Evolutionary conservation across 768 basidiomycete genomes (phyloP).

Genomic region (Rubroboletus pulcherrimus): DNA sequence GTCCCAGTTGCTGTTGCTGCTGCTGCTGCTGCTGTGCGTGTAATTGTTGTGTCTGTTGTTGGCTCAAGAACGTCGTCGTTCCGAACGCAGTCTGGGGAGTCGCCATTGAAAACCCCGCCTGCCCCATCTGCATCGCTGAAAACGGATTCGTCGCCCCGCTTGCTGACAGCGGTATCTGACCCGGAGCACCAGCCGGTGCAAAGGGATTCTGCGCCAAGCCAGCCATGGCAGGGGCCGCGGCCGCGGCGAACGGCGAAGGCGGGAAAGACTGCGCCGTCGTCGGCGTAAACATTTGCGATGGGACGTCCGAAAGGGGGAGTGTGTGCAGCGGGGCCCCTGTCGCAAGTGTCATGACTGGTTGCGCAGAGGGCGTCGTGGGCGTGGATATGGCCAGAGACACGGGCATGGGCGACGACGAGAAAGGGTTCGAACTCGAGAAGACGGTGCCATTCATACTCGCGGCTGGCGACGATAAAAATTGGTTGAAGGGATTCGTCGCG

Average conservation of each 20-base stretch:
- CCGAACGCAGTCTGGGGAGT: constrained; percentile 30
- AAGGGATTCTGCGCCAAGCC: constrained; percentile 24
- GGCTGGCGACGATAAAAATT: not conserved
- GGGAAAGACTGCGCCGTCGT: constrained; percentile 1
- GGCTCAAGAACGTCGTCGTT: constrained; percentile 12
- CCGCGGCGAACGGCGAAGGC: not conserved
- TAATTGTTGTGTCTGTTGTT: constrained; percentile 12
- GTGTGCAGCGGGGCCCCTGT: constrained; percentile 6
- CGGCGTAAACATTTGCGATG: not conserved
- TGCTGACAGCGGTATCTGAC: constrained; percentile 25
- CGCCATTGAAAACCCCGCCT: constrained; percentile 16
- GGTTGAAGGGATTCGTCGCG: constrained; percentile 20
- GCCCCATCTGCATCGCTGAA: constrained; percentile 13
- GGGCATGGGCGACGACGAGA: constrained; percentile 5
- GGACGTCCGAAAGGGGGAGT: not conserved
- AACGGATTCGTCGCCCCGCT: constrained; percentile 15
- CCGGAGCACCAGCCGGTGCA: not conserved
- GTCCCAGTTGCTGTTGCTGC: constrained; percentile 13
- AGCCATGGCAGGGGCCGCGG: not conserved
- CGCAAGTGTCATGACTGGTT: constrained; percentile 4
- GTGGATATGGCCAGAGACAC: constrained; percentile 2
- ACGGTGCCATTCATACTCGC: not conserved
- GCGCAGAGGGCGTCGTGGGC: constrained; percentile 8
- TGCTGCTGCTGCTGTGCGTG: constrained; percentile 18
- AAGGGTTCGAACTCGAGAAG: constrained; percentile 15